Percentiles rank a stretch among this genome's conserved stretches.
Conservation (phyloP, 352 stramenopile genomes). For the Globisporangium nunn region DNA sequence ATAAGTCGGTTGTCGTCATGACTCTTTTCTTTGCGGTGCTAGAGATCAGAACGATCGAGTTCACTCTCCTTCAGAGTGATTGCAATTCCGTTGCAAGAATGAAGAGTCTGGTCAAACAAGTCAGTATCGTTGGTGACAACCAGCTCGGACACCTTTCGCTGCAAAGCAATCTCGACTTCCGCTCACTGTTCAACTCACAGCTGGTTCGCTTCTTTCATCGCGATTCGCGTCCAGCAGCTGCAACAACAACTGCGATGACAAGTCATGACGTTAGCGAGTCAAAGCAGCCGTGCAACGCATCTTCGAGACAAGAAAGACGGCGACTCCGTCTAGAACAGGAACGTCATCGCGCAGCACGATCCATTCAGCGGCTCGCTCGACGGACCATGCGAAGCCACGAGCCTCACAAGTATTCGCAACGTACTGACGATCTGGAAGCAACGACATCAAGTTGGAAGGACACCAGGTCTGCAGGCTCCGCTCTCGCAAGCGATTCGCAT, state of each 20-base stretch:
- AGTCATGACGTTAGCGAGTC: background rate
- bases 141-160: conserved; percentile 36
- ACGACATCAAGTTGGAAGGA: background rate
- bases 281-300: background rate
- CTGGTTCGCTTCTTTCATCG: conserved; percentile 22
- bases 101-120: conserved; percentile 50
- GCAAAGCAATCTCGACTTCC: conserved; percentile 55
- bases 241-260: background rate
- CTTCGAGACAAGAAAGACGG: conserved; percentile 1
- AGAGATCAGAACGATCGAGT: conserved; percentile 42
- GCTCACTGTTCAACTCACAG: conserved; percentile 32
- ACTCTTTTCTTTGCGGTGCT: conserved; percentile 49
- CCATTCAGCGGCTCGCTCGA: conserved; percentile 20
- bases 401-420: no score
- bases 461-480: background rate
- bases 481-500: background rate
- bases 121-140: conserved; percentile 53
- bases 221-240: background rate
- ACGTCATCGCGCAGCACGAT: background rate
- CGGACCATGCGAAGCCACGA: background rate
- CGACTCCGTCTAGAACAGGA: conserved; percentile 6
- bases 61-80: conserved; percentile 30
- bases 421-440: background rate
- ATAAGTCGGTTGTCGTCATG: background rate
- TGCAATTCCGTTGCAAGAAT: conserved; percentile 7